Conservation (phyloP, 2,329 filamentous ascomycete species). For the Apiospora pterosperma region DNA sequence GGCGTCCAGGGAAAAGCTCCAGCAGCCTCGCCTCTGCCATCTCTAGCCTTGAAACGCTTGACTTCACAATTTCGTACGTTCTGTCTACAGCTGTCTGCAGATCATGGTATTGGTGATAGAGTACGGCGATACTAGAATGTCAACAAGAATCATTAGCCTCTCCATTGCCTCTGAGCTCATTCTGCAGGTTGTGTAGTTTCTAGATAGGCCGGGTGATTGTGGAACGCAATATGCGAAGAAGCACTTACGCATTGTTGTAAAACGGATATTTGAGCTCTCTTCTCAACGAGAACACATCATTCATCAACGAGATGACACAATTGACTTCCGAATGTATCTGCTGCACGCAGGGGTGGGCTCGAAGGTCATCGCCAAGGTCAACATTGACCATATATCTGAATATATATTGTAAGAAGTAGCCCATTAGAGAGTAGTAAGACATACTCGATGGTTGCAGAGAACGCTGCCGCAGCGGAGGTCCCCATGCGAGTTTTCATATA, state of each 20-base stretch:
- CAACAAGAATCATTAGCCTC: too few relatives aligned
- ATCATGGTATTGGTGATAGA: conserved; percentile 12
- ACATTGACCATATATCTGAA: conserved; percentile 10
- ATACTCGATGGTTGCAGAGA: neutral
- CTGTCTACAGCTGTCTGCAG: conserved; percentile 12
- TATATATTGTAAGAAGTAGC: too few relatives aligned
- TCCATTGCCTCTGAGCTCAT: too few relatives aligned
- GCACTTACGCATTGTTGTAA: conserved; percentile 11
- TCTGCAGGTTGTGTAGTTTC: too few relatives aligned
- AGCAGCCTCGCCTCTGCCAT: conserved; percentile 5
- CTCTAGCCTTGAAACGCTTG: conserved; percentile 8
- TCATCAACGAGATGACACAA: conserved; percentile 20
- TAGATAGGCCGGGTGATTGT: too few relatives aligned
- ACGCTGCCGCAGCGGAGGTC: conserved; percentile 8
- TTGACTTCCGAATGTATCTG: conserved; percentile 3
- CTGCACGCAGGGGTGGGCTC: conserved; percentile 9
- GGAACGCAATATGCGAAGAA: too few relatives aligned
- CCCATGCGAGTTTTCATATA: conserved; percentile 12
- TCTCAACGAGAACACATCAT: conserved; percentile 31
- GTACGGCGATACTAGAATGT: conserved; percentile 11
- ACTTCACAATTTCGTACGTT: conserved; percentile 8
- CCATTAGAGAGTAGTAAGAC: neutral
- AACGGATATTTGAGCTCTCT: conserved; percentile 14
- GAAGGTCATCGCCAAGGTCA: conserved; percentile 13
- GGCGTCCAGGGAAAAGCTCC: conserved; percentile 6